Evolutionary conservation across 1,284 basidiomycete genomes (phyloP).

Genomic region (Rhodotorula sp.): DNA sequence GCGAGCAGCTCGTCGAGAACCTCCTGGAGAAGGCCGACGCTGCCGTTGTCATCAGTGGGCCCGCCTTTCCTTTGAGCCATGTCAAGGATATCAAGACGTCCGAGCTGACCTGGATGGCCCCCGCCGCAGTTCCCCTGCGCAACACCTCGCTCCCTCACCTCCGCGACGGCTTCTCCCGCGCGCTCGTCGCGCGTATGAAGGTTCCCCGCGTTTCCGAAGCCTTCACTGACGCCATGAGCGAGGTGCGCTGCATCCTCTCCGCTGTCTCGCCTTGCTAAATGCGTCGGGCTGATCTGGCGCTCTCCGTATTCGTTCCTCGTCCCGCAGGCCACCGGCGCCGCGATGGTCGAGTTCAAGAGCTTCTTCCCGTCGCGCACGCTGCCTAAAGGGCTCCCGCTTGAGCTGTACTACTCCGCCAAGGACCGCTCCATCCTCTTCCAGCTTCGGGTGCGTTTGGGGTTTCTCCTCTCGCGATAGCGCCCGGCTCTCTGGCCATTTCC

Average conservation of each 20-base stretch:
- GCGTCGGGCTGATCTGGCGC: no score
- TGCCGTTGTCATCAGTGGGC: slow-evolving; percentile 39
- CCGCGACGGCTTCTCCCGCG: slow-evolving; percentile 79
- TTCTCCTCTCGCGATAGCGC: no score
- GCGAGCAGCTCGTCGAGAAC: slow-evolving; percentile 30
- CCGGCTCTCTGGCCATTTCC: no score
- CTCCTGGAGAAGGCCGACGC: slow-evolving; percentile 36
- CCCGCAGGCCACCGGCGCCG: slow-evolving; percentile 18
- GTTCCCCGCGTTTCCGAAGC: slow-evolving; percentile 50
- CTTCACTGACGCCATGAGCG: slow-evolving; percentile 12
- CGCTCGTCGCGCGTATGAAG: slow-evolving; percentile 67
- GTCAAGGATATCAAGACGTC: no score
- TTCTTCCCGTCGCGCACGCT: slow-evolving; percentile 34
- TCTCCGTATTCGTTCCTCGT: not conserved
- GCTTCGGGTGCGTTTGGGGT: slow-evolving; percentile 13
- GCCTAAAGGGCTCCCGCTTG: slow-evolving; percentile 25
- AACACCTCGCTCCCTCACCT: slow-evolving; percentile 78
- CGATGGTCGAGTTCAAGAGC: slow-evolving; percentile 32
- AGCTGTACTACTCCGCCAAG: slow-evolving; percentile 23
- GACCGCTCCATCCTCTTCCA: slow-evolving; percentile 21
- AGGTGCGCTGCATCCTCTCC: slow-evolving; percentile 15
- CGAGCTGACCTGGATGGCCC: not conserved
- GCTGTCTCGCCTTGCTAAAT: no score
- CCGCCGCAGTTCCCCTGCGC: slow-evolving; percentile 75
- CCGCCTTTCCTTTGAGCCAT: not conserved